A percentile compares a stretch with the other conserved stretches of the same genome.
Conservation (phyloP, 805 yeast genomes). For the Candida rishiriensis region DNA sequence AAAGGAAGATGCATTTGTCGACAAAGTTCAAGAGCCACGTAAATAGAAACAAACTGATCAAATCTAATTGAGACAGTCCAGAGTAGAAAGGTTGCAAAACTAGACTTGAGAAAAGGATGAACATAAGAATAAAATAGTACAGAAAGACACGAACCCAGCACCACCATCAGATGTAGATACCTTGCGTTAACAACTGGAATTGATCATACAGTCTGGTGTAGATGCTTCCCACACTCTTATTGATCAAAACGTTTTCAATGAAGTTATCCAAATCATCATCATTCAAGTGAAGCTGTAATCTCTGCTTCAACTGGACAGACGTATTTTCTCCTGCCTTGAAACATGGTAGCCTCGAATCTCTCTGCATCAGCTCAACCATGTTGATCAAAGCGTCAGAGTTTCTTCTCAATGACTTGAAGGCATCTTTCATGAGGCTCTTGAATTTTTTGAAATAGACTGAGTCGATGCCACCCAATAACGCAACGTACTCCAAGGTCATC, state of each 20-base stretch:
- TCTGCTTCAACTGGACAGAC: slow-evolving; percentile 68
- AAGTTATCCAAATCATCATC: slow-evolving; percentile 71
- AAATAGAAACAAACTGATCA: too few species aligned
- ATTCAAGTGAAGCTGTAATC: slow-evolving; percentile 72
- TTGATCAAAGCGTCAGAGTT: slow-evolving; percentile 70
- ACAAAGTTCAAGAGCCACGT: too few species aligned
- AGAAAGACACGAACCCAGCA: not conserved
- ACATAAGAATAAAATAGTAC: not conserved
- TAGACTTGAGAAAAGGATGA: not conserved
- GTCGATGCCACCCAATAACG: slow-evolving; percentile 75
- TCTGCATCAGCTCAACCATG: slow-evolving; percentile 91
- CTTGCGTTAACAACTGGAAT: slow-evolving; percentile 91
- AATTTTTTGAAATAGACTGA: slow-evolving; percentile 59
- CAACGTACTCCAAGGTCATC: slow-evolving; percentile 83
- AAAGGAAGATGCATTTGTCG: too few species aligned
- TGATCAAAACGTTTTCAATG: slow-evolving; percentile 73
- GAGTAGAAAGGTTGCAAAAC: too few species aligned
- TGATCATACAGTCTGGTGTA: slow-evolving; percentile 94
- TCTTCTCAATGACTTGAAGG: slow-evolving; percentile 70
- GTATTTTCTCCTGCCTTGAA: slow-evolving; percentile 86
- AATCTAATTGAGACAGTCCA: too few species aligned
- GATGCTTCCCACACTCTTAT: slow-evolving; percentile 78
- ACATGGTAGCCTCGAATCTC: slow-evolving; percentile 86
- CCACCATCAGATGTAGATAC: slow-evolving; percentile 62
- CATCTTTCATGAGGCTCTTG: slow-evolving; percentile 57